Percentiles rank a stretch among this genome's conserved stretches.
phyloP scores from a whole-genome alignment of 2,329 filamentous ascomycete species.

The Metarhizium sp. region DNA sequence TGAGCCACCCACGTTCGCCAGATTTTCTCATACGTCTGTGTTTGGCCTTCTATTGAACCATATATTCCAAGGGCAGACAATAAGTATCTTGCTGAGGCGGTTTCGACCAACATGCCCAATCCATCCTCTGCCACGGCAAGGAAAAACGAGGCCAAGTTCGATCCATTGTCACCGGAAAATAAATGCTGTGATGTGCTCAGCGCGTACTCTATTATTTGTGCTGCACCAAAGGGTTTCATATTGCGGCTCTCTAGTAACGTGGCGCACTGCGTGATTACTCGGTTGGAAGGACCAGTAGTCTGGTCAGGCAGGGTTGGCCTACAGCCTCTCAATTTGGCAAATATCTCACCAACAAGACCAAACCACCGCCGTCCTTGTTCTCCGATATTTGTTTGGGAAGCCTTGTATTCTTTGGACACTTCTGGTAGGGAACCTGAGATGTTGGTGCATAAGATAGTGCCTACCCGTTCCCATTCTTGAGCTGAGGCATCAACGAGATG shows the following conservation, averaged over 20 bases:
- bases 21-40: conserved; percentile 26
- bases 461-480: conserved; percentile 54
- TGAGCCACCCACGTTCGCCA: conserved; percentile 36
- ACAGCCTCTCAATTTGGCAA: conserved; percentile 19
- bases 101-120: conserved; percentile 50
- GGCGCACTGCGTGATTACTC: conserved; percentile 25
- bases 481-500: conserved; percentile 39
- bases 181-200: conserved; percentile 30
- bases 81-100: conserved; percentile 58
- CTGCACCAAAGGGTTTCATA: conserved; percentile 48
- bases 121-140: conserved; percentile 43
- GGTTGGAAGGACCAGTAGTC: conserved; percentile 18
- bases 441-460: conserved; percentile 49
- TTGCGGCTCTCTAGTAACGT: conserved; percentile 39
- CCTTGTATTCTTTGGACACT: conserved; percentile 65
- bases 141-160: conserved; percentile 33
- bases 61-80: conserved; percentile 55
- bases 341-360: conserved; percentile 40
- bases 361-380: conserved; percentile 62
- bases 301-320: conserved; percentile 17
- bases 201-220: conserved; percentile 32
- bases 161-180: conserved; percentile 23
- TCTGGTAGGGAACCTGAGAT: conserved; percentile 72
- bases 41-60: conserved; percentile 31
- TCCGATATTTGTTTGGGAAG: conserved; percentile 61